Evolutionary conservation across 257 asterid species (phyloP), one percentile per base, ranked within the genome.

Genomic region (Striga asiatica): DNA sequence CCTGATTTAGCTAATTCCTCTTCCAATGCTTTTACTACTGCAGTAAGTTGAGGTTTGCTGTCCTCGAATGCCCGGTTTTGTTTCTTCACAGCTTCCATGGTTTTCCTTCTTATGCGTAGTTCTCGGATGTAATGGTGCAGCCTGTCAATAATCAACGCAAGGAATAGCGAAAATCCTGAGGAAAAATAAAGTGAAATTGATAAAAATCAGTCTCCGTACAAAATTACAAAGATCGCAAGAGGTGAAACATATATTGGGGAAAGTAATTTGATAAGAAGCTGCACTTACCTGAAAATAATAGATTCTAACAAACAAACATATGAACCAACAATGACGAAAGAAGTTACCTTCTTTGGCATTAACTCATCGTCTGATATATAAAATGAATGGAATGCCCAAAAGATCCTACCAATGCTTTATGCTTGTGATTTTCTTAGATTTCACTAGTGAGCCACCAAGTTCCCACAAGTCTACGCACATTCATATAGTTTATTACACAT

Each of bases 91-190:
- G 80, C 78, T 65, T 84, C 97, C 78, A 74, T 70, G 43, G 56
- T 74, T 70, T 84, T 84, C 73, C 97, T 73, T 70, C 95, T 69
- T 2, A 82, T 49, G 32, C 94, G 78, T 58, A 88, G 85, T 70
- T 88, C 97, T 66, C 95, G 65, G 48, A 84, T 84, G 39, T 84
- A 88, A 54, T 88, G 86, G 74, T 88, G 97, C 51, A 88, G 73
- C 56, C 83, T 80, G 76, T 84, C 95, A 14, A 88, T 77, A 91
- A 84, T 82, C 49, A 88, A 71, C 5, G 71, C 91, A 1, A 88
- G 97, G 79, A 88, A 88, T 46, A 88, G 88, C 12, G 74, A 70
- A 68, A 82, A 84, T 55, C 94, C 97, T 88, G 82, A 41, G 2
- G 20, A 13, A 25, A 50, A 22, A 29, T 11, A 46, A 41, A 8